Conservation (phyloP, 108 stramenopile genomes). For the Nitzschia sp. region DNA sequence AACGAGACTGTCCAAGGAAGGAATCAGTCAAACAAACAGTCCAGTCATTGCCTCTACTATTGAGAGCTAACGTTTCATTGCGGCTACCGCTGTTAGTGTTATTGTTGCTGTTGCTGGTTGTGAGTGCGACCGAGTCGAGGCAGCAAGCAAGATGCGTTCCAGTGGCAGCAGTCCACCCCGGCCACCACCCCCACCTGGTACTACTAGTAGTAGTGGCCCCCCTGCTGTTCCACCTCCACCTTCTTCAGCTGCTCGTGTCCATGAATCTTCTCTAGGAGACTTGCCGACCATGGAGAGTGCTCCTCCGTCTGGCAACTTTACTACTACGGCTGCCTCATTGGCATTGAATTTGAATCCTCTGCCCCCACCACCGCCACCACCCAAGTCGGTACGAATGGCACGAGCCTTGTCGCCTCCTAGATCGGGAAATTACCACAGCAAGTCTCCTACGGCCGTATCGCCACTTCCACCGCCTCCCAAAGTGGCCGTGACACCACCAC, state of each 20-base stretch:
- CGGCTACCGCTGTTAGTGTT: too few species aligned
- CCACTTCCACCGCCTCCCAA: constrained; percentile 15
- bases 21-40: too few species aligned
- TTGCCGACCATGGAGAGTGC: constrained; percentile 38
- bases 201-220: too few species aligned
- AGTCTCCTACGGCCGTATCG: neutral
- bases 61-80: too few species aligned
- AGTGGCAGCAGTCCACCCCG: neutral
- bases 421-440: neutral
- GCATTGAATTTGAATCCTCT: constrained; percentile 3
- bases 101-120: too few species aligned
- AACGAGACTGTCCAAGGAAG: too few species aligned
- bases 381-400: neutral
- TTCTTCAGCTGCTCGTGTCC: too few species aligned
- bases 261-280: constrained; percentile 17
- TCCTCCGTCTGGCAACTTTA: constrained; percentile 45
- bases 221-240: neutral
- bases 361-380: constrained; percentile 28
- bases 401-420: constrained; percentile 7
- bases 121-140: too few species aligned
- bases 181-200: neutral
- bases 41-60: too few species aligned
- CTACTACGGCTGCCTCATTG: neutral
- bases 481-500: neutral
- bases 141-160: too few species aligned